These are phyloP conservation scores for Vigna nakashimae DNA, from an alignment of 306 rosid species.

Conservation along the genomic window DNA sequence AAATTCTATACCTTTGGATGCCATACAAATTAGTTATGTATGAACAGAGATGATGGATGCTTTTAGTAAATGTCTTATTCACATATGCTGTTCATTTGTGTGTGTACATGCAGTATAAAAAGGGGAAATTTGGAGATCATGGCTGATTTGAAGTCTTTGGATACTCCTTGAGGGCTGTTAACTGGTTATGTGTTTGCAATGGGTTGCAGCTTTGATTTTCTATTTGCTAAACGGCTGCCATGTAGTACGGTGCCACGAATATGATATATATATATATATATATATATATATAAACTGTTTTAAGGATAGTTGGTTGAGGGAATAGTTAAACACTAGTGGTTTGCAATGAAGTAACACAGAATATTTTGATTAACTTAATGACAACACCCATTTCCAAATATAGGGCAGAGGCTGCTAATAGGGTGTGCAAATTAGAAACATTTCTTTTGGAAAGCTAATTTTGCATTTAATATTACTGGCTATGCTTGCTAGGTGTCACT, in stretches of 20 bases:
- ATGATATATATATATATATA: not conserved
- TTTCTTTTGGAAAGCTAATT: constrained; percentile 12
- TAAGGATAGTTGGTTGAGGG: constrained; percentile 21
- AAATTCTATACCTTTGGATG: constrained; percentile 16
- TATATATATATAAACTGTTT: not conserved
- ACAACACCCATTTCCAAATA: constrained; percentile 2
- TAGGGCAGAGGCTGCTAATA: not conserved
- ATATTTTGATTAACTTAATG: not conserved
- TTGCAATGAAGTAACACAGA: constrained; percentile 20
- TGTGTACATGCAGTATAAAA: constrained; percentile 13
- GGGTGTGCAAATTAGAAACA: constrained; percentile 15
- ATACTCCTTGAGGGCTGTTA: constrained; percentile 15
- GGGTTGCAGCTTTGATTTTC: constrained; percentile 18
- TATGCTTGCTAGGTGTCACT: constrained; percentile 7
- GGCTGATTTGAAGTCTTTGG: constrained; percentile 2
- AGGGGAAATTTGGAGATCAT: not conserved
- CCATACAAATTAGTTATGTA: constrained; percentile 2
- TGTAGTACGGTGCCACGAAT: not conserved
- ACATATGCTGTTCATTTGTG: constrained; percentile 8
- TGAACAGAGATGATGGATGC: constrained; percentile 19
- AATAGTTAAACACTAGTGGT: constrained; percentile 20
- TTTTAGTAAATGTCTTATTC: constrained; percentile 4
- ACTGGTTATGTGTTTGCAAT: constrained; percentile 25
- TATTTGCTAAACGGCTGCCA: constrained; percentile 25
- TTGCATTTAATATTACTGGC: constrained; percentile 22